Conservation (phyloP, 306 rosid genomes). For the Notholithocarpus densiflorus region DNA sequence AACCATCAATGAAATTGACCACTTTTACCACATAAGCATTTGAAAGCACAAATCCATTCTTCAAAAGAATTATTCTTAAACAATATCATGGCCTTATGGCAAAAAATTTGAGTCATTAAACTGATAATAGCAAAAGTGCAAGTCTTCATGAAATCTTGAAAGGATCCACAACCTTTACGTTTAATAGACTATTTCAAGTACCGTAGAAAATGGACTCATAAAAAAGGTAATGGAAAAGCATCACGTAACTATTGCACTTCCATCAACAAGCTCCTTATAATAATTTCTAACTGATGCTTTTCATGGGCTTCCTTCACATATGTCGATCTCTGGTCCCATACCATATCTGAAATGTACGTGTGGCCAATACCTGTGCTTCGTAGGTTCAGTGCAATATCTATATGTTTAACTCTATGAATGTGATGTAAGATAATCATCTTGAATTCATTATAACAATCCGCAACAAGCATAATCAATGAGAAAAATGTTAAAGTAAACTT, state of each 20-base stretch:
- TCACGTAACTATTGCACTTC: background rate
- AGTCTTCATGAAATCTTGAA: background rate
- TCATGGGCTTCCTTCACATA: slow-evolving; percentile 29
- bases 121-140: background rate
- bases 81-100: too few relatives aligned
- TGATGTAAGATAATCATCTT: slow-evolving; percentile 19
- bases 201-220: slow-evolving; percentile 12
- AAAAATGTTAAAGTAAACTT: background rate
- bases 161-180: background rate
- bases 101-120: background rate
- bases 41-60: background rate
- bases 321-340: slow-evolving; percentile 14
- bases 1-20: background rate
- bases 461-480: slow-evolving; percentile 5
- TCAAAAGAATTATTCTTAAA: too few relatives aligned
- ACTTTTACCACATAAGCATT: background rate
- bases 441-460: slow-evolving; percentile 22
- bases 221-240: slow-evolving; percentile 16
- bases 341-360: slow-evolving; percentile 45
- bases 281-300: slow-evolving; percentile 33
- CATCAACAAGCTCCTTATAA: slow-evolving; percentile 27
- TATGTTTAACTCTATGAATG: background rate
- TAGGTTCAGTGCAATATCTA: slow-evolving; percentile 19
- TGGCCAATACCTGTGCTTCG: slow-evolving; percentile 27
- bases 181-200: background rate